Base-by-base conservation (phyloP, 257 asterid genomes). In the Salvia rosmarinus region DNA sequence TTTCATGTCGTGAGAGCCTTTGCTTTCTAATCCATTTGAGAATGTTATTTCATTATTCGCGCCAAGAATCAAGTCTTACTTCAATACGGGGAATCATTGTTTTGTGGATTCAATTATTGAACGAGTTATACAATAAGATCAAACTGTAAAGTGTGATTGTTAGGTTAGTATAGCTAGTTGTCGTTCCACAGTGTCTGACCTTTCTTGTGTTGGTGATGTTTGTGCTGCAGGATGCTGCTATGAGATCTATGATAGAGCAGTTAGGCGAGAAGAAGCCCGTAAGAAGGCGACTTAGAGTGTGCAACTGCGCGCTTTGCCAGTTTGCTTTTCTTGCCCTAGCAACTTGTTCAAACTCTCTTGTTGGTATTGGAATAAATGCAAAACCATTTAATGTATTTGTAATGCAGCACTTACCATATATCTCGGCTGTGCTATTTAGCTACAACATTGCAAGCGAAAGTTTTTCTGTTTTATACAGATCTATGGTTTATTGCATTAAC, bases 221-320 rank as follows among this genome's bases (percentile, higher is more conserved):
- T 54, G 9, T 54, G 8, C 40, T 42, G n/a, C 84, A 84, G 88
- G 88, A 44, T 84, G 88, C 75, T 84, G 84, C 83, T 79, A 84
- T 13, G 88, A 84, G 83, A 81, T 84, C 68, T 81, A 81, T 21
- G 84, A 74, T 23, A 79, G 55, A 58, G 83, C 83, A 1, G 74
- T 60, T 35, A 73, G 67, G 77, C 79, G 87, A 49, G 83, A 77
- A 35, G 81, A 83, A 71, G 68, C 84, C 35, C 84, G 83, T 9
- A 74, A 71, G 67, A 76, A 81, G 74, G 81, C 56, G 14, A 74
- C 68, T 9, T 32, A 77, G 70, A 71, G 75, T 54, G 75, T 17
- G 12, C 61, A 50, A 42, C 46, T 57, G 23, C 54, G 78, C 19
- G 9, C 28, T 16, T 13, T 35, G 42, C 32, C 55, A 44, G 34